phyloP scores from a whole-genome alignment of 1,284 basidiomycete species.

The Sphagnurus paluster region DNA sequence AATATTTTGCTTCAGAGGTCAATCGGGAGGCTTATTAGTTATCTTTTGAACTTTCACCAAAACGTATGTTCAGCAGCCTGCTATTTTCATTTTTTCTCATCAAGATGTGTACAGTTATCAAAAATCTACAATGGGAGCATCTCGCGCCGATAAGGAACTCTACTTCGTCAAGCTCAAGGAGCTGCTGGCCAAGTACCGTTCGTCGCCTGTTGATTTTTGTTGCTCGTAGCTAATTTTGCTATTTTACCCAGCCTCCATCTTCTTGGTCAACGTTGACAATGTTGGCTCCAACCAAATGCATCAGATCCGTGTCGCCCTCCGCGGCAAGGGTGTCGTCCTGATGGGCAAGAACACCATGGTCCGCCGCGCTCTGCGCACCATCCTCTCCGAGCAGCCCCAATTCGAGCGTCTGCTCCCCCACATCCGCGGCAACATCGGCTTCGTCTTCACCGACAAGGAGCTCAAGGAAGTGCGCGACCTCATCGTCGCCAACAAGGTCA shows the following conservation, averaged over 20 bases:
- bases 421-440: constrained; percentile 98
- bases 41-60: constrained; percentile 23
- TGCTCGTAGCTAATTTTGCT: neutral
- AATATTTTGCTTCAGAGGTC: constrained; percentile 58
- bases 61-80: constrained; percentile 15
- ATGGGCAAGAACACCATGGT: constrained; percentile 99
- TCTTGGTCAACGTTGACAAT: constrained; percentile 99
- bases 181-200: constrained; percentile 89
- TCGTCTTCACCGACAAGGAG: constrained; percentile 95
- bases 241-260: constrained; percentile 88
- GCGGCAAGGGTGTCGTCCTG: constrained; percentile 94
- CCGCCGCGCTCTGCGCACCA: constrained; percentile 92
- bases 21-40: constrained; percentile 78
- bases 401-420: constrained; percentile 96
- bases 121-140: constrained; percentile 80
- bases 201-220: constrained; percentile 32
- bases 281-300: constrained; percentile 99
- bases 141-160: constrained; percentile 86
- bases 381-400: constrained; percentile 88
- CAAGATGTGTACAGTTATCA: neutral
- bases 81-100: neutral
- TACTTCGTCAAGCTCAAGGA: constrained; percentile 97
- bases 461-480: constrained; percentile 93
- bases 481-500: constrained; percentile 96
- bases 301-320: constrained; percentile 96